phyloP scores from a whole-genome alignment of 352 stramenopile species.

The Blastocystis sp. region DNA sequence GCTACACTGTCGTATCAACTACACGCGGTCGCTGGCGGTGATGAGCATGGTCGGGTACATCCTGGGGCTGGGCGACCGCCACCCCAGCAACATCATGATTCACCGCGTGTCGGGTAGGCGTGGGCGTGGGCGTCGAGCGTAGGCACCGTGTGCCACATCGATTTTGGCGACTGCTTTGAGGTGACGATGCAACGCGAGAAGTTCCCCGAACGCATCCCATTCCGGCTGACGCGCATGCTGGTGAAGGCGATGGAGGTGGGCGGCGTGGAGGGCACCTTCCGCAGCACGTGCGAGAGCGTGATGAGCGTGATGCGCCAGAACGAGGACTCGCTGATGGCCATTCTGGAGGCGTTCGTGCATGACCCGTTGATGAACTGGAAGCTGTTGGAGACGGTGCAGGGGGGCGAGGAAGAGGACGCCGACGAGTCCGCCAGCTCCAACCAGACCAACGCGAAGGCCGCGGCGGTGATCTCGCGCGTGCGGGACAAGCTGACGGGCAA shows the following conservation, averaged over 20 bases:
- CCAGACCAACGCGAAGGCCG: conserved; percentile 73
- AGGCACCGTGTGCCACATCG: conserved; percentile 89
- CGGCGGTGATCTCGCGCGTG: conserved; percentile 88
- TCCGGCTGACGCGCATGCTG: conserved; percentile 96
- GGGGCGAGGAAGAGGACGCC: conserved; percentile 24
- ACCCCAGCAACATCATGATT: conserved; percentile 99
- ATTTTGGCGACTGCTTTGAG: conserved; percentile 96
- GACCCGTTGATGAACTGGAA: conserved; percentile 85
- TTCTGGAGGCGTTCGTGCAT: conserved; percentile 99
- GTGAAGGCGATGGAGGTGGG: conserved; percentile 98
- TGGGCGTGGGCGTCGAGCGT: neutral
- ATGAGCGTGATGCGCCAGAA: conserved; percentile 95
- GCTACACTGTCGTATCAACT: conserved; percentile 93
- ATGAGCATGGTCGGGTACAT: conserved; percentile 99
- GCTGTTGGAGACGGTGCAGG: conserved; percentile 63
- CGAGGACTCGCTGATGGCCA: conserved; percentile 92
- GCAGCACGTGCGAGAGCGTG: conserved; percentile 91
- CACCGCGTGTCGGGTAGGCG: conserved; percentile 74
- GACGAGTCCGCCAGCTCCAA: conserved; percentile 42
- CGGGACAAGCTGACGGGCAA: conserved; percentile 96
- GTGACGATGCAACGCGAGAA: conserved; percentile 97
- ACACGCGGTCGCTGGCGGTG: conserved; percentile 90
- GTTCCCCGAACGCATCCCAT: conserved; percentile 97
- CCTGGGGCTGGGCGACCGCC: conserved; percentile 93
- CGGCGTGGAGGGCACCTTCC: conserved; percentile 96